phyloP scores from a whole-genome alignment of 352 stramenopile species.

The Aphanomyces cochlioides region DNA sequence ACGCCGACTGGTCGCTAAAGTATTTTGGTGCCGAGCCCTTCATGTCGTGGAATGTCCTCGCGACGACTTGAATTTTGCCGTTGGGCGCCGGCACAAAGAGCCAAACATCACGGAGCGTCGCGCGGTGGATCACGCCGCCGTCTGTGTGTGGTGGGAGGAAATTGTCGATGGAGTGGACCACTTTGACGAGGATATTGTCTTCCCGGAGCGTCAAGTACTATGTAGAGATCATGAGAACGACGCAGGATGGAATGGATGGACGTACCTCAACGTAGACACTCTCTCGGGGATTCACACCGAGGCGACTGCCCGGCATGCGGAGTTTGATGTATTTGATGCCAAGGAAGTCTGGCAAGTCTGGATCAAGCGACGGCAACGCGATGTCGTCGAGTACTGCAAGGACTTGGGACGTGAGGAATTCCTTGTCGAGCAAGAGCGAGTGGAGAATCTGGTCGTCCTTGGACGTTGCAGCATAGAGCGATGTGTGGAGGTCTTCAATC shows the following conservation, averaged over 20 bases:
- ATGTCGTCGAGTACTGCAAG: background rate
- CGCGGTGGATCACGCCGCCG: background rate
- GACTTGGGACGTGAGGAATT: constrained; percentile 27
- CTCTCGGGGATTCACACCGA: constrained; percentile 19
- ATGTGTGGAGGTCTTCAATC: constrained; percentile 17
- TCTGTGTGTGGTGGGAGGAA: constrained; percentile 4
- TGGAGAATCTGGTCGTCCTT: constrained; percentile 28
- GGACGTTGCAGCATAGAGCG: constrained; percentile 19
- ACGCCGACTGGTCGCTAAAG: constrained; percentile 26
- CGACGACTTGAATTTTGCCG: constrained; percentile 30
- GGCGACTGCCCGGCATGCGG: constrained; percentile 8
- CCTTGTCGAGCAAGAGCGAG: constrained; percentile 27
- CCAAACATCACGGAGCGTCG: constrained; percentile 17
- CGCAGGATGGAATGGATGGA: background rate
- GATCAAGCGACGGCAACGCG: background rate
- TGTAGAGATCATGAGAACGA: background rate
- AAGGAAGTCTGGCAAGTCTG: constrained; percentile 11
- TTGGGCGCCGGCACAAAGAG: constrained; percentile 27
- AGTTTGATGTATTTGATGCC: constrained; percentile 30
- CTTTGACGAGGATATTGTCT: constrained; percentile 26
- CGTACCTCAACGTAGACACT: constrained; percentile 24
- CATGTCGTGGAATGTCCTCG: constrained; percentile 28
- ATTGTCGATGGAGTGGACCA: constrained; percentile 29
- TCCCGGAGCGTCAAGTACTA: constrained; percentile 25
- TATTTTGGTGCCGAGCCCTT: constrained; percentile 18